Percentiles rank a stretch among this genome's conserved stretches.
These are phyloP conservation scores for Phytophthora fragariae DNA, from an alignment of 352 stramenopile species.

Conservation along the genomic window DNA sequence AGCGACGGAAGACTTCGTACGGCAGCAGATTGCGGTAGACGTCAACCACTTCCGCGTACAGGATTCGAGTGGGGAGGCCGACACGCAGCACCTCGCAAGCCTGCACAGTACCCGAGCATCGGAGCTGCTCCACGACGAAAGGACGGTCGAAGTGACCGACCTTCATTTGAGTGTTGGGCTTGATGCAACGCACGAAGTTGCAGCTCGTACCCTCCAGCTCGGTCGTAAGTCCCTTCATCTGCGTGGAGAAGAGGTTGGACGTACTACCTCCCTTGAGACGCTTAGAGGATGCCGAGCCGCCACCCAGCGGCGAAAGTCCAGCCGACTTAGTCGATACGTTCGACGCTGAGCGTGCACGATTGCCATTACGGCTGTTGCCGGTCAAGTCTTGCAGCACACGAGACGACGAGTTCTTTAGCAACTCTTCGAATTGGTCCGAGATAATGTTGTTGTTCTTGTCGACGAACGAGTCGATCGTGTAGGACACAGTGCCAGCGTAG, in stretches of 20 bases:
- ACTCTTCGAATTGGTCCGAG: constrained; percentile 88
- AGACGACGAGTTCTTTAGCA: constrained; percentile 82
- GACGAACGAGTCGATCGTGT: constrained; percentile 88
- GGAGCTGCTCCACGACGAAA: constrained; percentile 82
- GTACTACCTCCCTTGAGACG: constrained; percentile 71
- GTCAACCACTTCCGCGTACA: constrained; percentile 88
- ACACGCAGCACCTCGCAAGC: constrained; percentile 86
- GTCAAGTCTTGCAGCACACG: constrained; percentile 78
- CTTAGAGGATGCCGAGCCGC: constrained; percentile 61
- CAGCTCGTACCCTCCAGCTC: constrained; percentile 89
- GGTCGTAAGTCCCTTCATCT: constrained; percentile 87
- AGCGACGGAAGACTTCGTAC: constrained; percentile 67
- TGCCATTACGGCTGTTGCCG: constrained; percentile 49
- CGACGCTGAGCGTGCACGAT: constrained; percentile 51
- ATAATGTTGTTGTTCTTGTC: constrained; percentile 94
- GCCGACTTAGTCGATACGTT: constrained; percentile 58
- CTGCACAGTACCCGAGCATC: constrained; percentile 77
- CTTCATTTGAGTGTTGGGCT: constrained; percentile 96
- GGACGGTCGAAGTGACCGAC: constrained; percentile 78
- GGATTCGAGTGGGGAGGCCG: constrained; percentile 82
- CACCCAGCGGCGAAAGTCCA: constrained; percentile 35
- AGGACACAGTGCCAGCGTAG: constrained; percentile 85
- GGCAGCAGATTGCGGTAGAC: constrained; percentile 81
- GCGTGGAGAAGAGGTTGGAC: constrained; percentile 80
- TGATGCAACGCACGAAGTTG: constrained; percentile 96